These are phyloP conservation scores for Ulota crispa DNA, from an alignment of 225 moss, liverwort and hornwort species.

Conservation along the genomic window DNA sequence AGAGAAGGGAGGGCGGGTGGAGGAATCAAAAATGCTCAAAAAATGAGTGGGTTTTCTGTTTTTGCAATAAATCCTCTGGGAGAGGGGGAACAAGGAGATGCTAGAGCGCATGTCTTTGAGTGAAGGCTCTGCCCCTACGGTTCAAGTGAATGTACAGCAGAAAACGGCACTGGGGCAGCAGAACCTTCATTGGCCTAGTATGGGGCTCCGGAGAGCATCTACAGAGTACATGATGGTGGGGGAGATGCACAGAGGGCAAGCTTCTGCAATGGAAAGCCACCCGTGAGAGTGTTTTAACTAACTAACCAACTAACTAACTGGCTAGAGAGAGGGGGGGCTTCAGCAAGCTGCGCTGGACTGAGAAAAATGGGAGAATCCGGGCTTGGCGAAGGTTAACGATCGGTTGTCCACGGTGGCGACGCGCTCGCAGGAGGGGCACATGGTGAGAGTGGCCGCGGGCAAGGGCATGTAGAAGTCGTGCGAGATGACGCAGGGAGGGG, in stretches of 20 bases:
- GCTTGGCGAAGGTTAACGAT: constrained; percentile 81
- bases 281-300: background rate
- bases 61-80: constrained; percentile 27
- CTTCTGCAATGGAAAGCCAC: constrained; percentile 29
- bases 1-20: no score
- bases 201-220: background rate
- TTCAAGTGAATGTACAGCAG: constrained; percentile 27
- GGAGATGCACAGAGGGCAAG: background rate
- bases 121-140: constrained; percentile 15
- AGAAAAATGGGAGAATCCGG: constrained; percentile 80
- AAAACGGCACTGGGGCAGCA: constrained; percentile 19
- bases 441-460: constrained; percentile 97
- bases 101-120: background rate
- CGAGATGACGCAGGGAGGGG: constrained; percentile 84
- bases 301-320: background rate
- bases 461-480: constrained; percentile 98
- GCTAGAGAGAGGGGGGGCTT: background rate
- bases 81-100: constrained; percentile 22
- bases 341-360: constrained; percentile 94
- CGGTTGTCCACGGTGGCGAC: constrained; percentile 94
- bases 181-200: constrained; percentile 16
- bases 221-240: constrained; percentile 11
- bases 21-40: constrained; percentile 29
- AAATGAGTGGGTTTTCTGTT: constrained; percentile 21
- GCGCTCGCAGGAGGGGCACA: constrained; percentile 97